Conservation (phyloP, 2,329 filamentous ascomycete species). For the Colletotrichum paranaense region DNA sequence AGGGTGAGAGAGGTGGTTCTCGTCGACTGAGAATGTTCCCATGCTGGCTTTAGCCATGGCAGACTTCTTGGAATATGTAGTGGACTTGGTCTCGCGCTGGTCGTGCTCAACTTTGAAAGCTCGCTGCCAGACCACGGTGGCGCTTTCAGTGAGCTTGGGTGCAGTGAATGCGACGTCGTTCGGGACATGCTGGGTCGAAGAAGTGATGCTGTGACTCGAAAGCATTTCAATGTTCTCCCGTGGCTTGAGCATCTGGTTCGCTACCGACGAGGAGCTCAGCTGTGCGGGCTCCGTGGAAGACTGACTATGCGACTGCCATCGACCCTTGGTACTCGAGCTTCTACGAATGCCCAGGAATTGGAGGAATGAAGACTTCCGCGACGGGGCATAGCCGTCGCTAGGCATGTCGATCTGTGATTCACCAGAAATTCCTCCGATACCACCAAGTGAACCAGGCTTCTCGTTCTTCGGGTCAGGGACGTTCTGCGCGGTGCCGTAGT, state of each 20-base stretch:
- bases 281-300: neutral
- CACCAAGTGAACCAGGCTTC: constrained; percentile 46
- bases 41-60: constrained; percentile 28
- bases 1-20: constrained; percentile 25
- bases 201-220: constrained; percentile 36
- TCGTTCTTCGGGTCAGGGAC: constrained; percentile 44
- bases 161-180: constrained; percentile 9
- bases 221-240: constrained; percentile 29
- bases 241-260: neutral
- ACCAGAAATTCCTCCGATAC: constrained; percentile 55
- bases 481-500: constrained; percentile 50
- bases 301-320: constrained; percentile 24
- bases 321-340: constrained; percentile 3
- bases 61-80: neutral
- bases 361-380: constrained; percentile 24
- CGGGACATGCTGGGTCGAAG: constrained; percentile 19
- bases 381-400: neutral
- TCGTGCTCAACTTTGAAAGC: constrained; percentile 41
- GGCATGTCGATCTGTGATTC: constrained; percentile 5
- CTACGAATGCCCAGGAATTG: constrained; percentile 7
- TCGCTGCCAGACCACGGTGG: constrained; percentile 43
- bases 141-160: constrained; percentile 37
- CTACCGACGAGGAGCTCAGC: neutral
- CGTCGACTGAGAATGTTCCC: neutral
- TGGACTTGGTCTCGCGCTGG: constrained; percentile 8